Evolutionary conservation across 495 filamentous ascomycete genomes (phyloP), one percentile per base, ranked within the genome.

Genomic region (Penicillium pulvis): DNA sequence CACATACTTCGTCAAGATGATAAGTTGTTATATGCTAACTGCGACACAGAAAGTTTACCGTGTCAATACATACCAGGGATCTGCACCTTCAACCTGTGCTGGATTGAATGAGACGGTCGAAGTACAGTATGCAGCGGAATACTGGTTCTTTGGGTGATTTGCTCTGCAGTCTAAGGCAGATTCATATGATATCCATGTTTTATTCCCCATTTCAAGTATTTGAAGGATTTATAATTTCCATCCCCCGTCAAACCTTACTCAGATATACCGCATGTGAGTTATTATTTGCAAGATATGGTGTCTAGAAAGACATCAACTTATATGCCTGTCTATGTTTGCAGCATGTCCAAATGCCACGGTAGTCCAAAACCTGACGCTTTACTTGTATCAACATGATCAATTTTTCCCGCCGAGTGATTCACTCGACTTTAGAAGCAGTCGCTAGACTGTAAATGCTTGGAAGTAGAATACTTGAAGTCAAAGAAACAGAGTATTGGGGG

Each of bases 121-220:
- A 63, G 79, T 90, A 5, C 78, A 83, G 11, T 92, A 91, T 70
- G 74, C 87, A 0, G 83, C 89, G 0, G 81, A 84, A 67, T 92
- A 92, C 69, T 90, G 85, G 85, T 84, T 91, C 55, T 90, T 84
- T 64, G 75, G 73, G 33, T 74, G 50, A 71, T 46, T 8, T 1
- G 23, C 17, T 8, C 9, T 52, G 9, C 19, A 17, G 17, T 0
- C 8, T n/a, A 16, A 51, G 17, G 7, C 12, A 16, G 14, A 41
- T 0, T 41, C 28, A 16, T 55, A 44, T 31, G 41, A 45, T 23
- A 28, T 54, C 33, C 24, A 20, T 39, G 33, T 14, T n/a, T 45
- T 17, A 36, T 36, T 36, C 33, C 10, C 33, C 9, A 14, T 14
- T 36, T 36, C 33, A 36, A 36, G 33, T 36, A 36, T 14, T 36